Evolutionary conservation across 306 rosid species (phyloP).

Genomic region (Prunus kanzakura): DNA sequence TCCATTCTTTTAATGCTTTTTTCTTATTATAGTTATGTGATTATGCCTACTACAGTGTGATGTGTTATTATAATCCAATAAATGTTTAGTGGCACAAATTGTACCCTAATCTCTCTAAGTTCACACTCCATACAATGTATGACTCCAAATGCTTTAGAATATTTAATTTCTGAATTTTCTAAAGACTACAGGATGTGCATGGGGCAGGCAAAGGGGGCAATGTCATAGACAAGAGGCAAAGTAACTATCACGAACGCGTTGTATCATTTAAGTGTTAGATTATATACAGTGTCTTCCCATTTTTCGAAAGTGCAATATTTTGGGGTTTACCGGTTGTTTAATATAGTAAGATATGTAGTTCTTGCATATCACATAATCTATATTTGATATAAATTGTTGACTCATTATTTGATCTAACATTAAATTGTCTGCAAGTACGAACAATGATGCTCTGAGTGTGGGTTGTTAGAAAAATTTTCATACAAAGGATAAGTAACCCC

Average conservation of each 20-base stretch:
- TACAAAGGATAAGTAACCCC: too few relatives aligned
- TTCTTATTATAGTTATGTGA: slow-evolving; percentile 25
- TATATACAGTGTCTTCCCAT: too few relatives aligned
- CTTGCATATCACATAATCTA: too few relatives aligned
- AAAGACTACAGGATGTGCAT: neutral
- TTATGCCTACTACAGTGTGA: slow-evolving; percentile 32
- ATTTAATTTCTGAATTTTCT: neutral
- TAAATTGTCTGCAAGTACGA: too few relatives aligned
- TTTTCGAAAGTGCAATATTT: too few relatives aligned
- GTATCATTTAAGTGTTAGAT: neutral
- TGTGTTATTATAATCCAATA: slow-evolving; percentile 19
- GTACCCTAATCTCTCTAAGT: slow-evolving; percentile 4
- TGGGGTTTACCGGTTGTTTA: too few relatives aligned
- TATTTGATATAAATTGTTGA: too few relatives aligned
- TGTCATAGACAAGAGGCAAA: too few relatives aligned
- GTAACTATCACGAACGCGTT: neutral
- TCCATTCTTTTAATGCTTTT: slow-evolving; percentile 37
- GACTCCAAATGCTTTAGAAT: slow-evolving; percentile 18
- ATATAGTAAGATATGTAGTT: too few relatives aligned
- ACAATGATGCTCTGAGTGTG: too few relatives aligned
- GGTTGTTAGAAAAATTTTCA: too few relatives aligned
- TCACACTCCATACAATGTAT: slow-evolving; percentile 9
- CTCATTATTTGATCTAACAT: too few relatives aligned
- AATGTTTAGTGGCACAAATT: slow-evolving; percentile 13
- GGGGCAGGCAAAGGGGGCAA: neutral